Percentiles rank a stretch among this genome's conserved stretches.
phyloP scores from a whole-genome alignment of 2,329 filamentous ascomycete species.

The Fusarium xylarioides region DNA sequence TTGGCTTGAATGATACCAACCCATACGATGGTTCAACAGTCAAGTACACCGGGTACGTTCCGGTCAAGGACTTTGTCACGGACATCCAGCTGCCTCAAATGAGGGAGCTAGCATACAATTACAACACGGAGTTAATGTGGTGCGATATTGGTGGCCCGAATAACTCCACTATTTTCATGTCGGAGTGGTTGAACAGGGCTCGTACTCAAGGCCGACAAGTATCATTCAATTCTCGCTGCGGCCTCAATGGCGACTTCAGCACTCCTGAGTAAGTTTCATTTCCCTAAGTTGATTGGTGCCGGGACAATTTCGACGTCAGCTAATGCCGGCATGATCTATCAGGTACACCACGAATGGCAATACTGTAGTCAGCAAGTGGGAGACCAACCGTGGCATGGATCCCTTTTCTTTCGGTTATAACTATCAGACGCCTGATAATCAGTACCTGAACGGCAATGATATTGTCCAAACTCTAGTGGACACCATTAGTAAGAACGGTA shows the following conservation, averaged over 20 bases:
- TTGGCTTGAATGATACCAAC: not conserved
- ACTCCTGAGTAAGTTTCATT: not conserved
- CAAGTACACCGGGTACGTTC: not conserved
- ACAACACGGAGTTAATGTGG: not conserved
- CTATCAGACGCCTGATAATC: not conserved
- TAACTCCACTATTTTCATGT: not conserved
- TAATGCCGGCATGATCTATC: not conserved
- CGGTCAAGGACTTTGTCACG: not conserved
- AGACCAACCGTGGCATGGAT: not conserved
- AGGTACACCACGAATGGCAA: not conserved
- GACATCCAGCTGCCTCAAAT: not conserved
- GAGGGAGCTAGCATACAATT: not conserved
- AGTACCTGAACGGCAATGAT: not conserved
- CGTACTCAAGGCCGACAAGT: not conserved
- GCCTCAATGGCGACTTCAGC: not conserved
- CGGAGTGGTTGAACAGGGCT: not conserved
- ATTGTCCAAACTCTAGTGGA: not conserved
- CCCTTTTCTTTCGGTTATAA: not conserved
- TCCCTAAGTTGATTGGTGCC: too few species aligned
- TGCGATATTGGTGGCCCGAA: not conserved
- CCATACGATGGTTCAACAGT: not conserved
- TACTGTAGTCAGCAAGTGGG: not conserved
- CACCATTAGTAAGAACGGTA: not conserved
- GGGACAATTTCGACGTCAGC: fast-evolving
- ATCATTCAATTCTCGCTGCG: not conserved